Conservation (phyloP, 768 basidiomycete genomes). For the Trametes cinnabarina region DNA sequence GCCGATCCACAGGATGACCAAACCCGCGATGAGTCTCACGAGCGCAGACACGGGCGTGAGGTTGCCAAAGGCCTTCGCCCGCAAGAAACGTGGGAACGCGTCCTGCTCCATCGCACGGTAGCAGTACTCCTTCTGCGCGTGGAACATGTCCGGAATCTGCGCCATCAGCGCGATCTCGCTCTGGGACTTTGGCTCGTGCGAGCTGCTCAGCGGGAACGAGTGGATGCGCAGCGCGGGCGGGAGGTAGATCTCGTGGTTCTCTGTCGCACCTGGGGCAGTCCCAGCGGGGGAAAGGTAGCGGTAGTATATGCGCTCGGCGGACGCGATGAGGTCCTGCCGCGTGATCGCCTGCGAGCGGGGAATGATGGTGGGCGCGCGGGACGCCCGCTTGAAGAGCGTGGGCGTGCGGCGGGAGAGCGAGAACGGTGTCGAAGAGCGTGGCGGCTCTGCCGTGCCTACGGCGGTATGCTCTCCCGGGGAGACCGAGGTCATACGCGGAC, state of each 20-base stretch:
- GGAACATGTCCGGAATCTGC: slow-evolving; percentile 94
- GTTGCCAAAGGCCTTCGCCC: slow-evolving; percentile 98
- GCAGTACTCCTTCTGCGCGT: slow-evolving; percentile 95
- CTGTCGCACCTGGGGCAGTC: slow-evolving; percentile 72
- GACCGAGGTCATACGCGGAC: slow-evolving; percentile 51
- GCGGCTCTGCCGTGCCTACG: slow-evolving; percentile 39
- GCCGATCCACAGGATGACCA: slow-evolving; percentile 93
- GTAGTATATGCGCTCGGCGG: slow-evolving; percentile 94
- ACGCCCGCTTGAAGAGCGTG: slow-evolving; percentile 77
- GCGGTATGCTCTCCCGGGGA: slow-evolving; percentile 44
- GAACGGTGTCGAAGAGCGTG: slow-evolving; percentile 79
- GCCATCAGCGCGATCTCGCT: slow-evolving; percentile 76
- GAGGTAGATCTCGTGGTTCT: slow-evolving; percentile 97
- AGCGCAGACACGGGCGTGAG: slow-evolving; percentile 89
- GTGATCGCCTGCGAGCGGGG: slow-evolving; percentile 89
- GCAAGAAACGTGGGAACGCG: slow-evolving; percentile 89
- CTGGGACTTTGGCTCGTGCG: slow-evolving; percentile 66
- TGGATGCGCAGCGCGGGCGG: slow-evolving; percentile 91
- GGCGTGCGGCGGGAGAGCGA: slow-evolving; percentile 73
- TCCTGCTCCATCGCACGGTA: slow-evolving; percentile 96
- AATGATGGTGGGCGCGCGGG: slow-evolving; percentile 91
- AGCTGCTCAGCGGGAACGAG: slow-evolving; percentile 79
- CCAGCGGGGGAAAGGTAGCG: slow-evolving; percentile 86
- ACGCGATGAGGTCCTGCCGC: slow-evolving; percentile 84
- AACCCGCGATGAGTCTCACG: slow-evolving; percentile 79